Evolutionary conservation across 257 asterid species (phyloP).

Genomic region (Nemophila menziesii): DNA sequence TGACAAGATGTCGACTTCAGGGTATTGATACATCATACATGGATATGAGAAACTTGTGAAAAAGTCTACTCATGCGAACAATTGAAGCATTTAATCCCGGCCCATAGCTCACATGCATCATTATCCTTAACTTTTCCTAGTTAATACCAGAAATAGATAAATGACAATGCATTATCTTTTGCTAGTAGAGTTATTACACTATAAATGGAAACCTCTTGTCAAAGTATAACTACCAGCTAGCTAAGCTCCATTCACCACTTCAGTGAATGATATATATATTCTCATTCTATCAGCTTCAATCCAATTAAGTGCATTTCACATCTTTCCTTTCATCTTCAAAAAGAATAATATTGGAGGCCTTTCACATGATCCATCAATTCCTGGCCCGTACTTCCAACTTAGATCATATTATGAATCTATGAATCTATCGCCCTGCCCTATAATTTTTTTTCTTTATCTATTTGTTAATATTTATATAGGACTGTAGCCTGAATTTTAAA

Average conservation of each 20-base stretch:
- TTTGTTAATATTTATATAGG: too few species aligned
- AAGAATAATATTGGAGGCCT: background rate
- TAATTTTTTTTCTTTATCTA: too few species aligned
- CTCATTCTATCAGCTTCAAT: constrained; percentile 11
- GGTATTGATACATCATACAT: background rate
- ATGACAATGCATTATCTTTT: constrained; percentile 4
- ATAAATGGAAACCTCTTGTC: constrained; percentile 10
- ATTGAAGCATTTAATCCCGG: too few species aligned
- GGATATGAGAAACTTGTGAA: background rate
- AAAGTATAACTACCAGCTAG: background rate
- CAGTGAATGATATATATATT: constrained; percentile 17
- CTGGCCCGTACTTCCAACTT: background rate
- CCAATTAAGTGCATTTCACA: background rate
- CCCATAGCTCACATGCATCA: too few species aligned
- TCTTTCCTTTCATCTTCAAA: background rate
- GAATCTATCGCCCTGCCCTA: too few species aligned
- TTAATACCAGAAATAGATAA: background rate
- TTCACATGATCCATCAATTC: background rate
- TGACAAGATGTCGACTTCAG: background rate
- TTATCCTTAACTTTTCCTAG: background rate
- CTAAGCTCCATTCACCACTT: constrained; percentile 3
- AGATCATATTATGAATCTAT: background rate
- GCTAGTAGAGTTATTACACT: background rate
- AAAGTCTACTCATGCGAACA: too few species aligned
- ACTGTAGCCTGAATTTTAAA: too few species aligned